Evolutionary conservation across 371 early-diverging fungal genomes (phyloP), one percentile per base, ranked within the genome.

Genomic region (Actinomortierella wolfii): DNA sequence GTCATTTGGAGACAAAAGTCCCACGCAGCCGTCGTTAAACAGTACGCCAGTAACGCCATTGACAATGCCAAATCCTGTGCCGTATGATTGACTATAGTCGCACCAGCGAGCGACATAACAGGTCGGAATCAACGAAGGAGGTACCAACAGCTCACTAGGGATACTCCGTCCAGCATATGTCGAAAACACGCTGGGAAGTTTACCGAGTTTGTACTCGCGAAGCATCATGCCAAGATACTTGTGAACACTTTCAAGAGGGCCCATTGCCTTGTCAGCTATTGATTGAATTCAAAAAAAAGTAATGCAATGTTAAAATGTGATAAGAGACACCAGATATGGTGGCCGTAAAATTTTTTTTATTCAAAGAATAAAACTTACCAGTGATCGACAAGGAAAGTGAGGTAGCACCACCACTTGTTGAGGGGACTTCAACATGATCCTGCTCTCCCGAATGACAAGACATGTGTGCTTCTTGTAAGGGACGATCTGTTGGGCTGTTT

Each of bases 341-440:
- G n/a, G n/a, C n/a, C n/a, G n/a, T n/a, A n/a, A n/a, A n/a, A n/a
- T n/a, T n/a, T n/a, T n/a, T n/a, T n/a, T n/a, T n/a, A n/a, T n/a
- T n/a, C n/a, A n/a, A n/a, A n/a, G n/a, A n/a, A n/a, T n/a, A n/a
- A n/a, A n/a, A n/a, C n/a, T n/a, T 64, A 23, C 55, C 62, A 24
- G 50, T 57, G 58, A 71, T 61, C 23, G 73, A 71, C 23, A 71
- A 24, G 34, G 73, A 71, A 44, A 70, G 57, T 17, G 70, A 70
- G 15, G 56, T 46, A 5, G 73, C 59, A 1, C 66, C 66, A 14
- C 61, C 54, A 53, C 73, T 71, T 0, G 67, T 66, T 2, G 73
- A 71, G 3, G 73, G 73, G 7, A 71, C 73, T 28, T 71, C 73
- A 13, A 71, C 66, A 39, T 71, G 66, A 17, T 71, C 73, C 21